These are phyloP conservation scores for Candida sonorensis DNA, from an alignment of 805 yeast species.

Conservation along the genomic window DNA sequence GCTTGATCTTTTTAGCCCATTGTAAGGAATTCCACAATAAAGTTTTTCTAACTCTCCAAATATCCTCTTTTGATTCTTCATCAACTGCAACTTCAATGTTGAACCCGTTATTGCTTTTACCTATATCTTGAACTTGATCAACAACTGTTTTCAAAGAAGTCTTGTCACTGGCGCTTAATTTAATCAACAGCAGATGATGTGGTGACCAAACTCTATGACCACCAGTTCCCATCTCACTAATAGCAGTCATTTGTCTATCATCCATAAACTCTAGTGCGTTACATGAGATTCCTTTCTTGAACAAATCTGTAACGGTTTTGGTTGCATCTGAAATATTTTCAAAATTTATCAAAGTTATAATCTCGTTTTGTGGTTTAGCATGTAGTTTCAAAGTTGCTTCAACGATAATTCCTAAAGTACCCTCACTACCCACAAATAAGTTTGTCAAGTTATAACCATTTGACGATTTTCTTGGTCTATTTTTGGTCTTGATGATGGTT, in stretches of 20 bases:
- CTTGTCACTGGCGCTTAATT: slow-evolving; percentile 48
- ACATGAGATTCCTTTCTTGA: slow-evolving; percentile 55
- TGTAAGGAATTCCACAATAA: slow-evolving; percentile 61
- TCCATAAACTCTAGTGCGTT: slow-evolving; percentile 75
- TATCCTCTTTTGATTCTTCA: slow-evolving; percentile 55
- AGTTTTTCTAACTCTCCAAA: slow-evolving; percentile 74
- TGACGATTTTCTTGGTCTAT: slow-evolving; percentile 68
- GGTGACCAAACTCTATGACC: slow-evolving; percentile 25
- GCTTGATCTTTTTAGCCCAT: slow-evolving; percentile 46
- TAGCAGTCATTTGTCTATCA: slow-evolving; percentile 61
- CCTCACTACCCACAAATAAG: slow-evolving; percentile 72
- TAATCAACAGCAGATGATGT: slow-evolving; percentile 42
- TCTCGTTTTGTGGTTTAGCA: slow-evolving; percentile 57
- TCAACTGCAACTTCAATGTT: slow-evolving; percentile 58
- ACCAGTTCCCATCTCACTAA: slow-evolving; percentile 42
- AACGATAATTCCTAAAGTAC: slow-evolving; percentile 72
- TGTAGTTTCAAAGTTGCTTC: slow-evolving; percentile 69
- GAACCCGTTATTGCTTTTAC: slow-evolving; percentile 44
- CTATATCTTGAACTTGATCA: slow-evolving; percentile 41
- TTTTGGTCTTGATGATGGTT: slow-evolving; percentile 64
- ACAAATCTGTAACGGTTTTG: slow-evolving; percentile 53
- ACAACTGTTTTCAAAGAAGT: slow-evolving; percentile 34
- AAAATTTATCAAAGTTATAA: slow-evolving; percentile 65
- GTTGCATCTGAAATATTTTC: slow-evolving; percentile 67
- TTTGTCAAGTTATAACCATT: slow-evolving; percentile 78